Evolutionary conservation across 164 flowering plant genomes (phyloP).

Genomic region (Kingdonia uniflora): DNA sequence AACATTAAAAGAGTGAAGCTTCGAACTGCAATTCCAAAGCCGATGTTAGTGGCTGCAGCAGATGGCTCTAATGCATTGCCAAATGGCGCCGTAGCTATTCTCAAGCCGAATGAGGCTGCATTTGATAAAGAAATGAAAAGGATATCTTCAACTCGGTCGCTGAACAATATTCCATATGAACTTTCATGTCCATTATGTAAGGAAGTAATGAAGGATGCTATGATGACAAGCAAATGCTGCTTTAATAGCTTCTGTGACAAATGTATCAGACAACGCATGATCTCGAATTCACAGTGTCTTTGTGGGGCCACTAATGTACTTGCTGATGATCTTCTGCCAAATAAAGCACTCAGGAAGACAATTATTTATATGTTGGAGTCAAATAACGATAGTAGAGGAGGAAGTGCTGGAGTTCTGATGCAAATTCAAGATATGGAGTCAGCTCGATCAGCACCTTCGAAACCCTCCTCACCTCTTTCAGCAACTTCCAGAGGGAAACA

Average conservation of each 20-base stretch:
- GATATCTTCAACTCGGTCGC: slow-evolving; percentile 60
- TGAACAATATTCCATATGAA: slow-evolving; percentile 86
- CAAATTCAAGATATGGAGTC: slow-evolving; percentile 88
- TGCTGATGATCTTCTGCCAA: slow-evolving; percentile 94
- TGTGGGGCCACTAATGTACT: slow-evolving; percentile 82
- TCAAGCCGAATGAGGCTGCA: slow-evolving; percentile 97
- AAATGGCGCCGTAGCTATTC: slow-evolving; percentile 74
- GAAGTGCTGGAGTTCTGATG: slow-evolving; percentile 61
- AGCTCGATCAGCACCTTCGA: slow-evolving; percentile 48
- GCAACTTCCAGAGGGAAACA: slow-evolving; percentile 56
- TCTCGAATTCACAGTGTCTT: slow-evolving; percentile 64
- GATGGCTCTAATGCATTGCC: slow-evolving; percentile 95
- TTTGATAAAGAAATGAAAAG: slow-evolving; percentile 96
- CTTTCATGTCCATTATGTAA: slow-evolving; percentile 86
- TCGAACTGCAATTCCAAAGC: slow-evolving; percentile 93
- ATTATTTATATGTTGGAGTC: slow-evolving; percentile 77
- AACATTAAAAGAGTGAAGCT: slow-evolving; percentile 79
- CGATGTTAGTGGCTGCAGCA: slow-evolving; percentile 83
- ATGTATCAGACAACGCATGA: slow-evolving; percentile 82
- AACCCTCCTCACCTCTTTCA: slow-evolving; percentile 54
- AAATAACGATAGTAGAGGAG: slow-evolving; percentile 63
- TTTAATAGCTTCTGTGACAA: slow-evolving; percentile 88
- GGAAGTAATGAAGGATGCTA: slow-evolving; percentile 98
- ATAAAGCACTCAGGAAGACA: slow-evolving; percentile 81
- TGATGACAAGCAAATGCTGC: slow-evolving; percentile 94